Conservation (phyloP, 257 asterid genomes). For the Cynanchum wilfordii region DNA sequence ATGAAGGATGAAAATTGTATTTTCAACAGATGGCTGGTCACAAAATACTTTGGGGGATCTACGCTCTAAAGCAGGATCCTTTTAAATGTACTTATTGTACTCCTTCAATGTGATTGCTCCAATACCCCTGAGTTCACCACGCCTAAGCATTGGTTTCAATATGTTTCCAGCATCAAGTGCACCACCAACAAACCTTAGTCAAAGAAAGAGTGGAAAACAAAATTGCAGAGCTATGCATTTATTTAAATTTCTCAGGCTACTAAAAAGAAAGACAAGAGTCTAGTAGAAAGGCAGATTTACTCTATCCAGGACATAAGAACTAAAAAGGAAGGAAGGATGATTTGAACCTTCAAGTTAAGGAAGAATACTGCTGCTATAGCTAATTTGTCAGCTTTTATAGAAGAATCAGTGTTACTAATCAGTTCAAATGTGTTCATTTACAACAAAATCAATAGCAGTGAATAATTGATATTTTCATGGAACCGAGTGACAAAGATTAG, state of each 20-base stretch:
- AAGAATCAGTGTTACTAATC: neutral
- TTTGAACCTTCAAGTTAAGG: neutral
- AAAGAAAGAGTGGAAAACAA: slow-evolving; percentile 14
- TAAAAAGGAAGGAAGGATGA: neutral
- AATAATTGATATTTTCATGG: neutral
- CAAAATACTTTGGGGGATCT: slow-evolving; percentile 93
- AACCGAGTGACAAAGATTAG: neutral
- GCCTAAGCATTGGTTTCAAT: slow-evolving; percentile 91
- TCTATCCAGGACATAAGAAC: neutral
- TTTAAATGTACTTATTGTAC: slow-evolving; percentile 83
- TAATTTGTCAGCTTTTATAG: no score
- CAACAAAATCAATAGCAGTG: neutral
- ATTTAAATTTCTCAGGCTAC: neutral
- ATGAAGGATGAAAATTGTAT: slow-evolving; percentile 81
- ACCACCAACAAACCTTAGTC: slow-evolving; percentile 71
- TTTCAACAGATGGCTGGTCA: slow-evolving; percentile 89
- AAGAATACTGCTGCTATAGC: neutral
- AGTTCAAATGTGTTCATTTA: neutral
- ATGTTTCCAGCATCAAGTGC: slow-evolving; percentile 93
- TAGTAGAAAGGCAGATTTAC: neutral
- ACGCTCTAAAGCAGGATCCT: slow-evolving; percentile 93
- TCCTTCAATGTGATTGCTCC: slow-evolving; percentile 92
- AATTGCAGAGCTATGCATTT: neutral
- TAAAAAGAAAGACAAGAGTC: neutral
- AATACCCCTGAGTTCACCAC: slow-evolving; percentile 89